phyloP scores from a whole-genome alignment of 2,329 filamentous ascomycete species.

The Albifimbria verrucaria region DNA sequence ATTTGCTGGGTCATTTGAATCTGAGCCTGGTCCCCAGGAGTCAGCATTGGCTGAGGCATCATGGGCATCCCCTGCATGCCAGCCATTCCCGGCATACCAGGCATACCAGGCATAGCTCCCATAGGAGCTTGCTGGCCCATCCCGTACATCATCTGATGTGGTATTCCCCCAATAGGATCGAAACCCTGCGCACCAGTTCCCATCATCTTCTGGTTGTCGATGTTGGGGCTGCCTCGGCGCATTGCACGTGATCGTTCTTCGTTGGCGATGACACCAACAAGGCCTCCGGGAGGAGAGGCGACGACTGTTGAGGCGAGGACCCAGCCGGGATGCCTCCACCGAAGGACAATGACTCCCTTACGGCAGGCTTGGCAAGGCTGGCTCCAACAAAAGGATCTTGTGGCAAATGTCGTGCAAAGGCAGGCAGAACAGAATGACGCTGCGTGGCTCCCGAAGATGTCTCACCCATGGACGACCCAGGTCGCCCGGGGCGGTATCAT shows the following conservation, averaged over 20 bases:
- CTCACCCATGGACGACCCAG: conserved; percentile 58
- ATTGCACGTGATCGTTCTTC: conserved; percentile 78
- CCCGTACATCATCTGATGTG: conserved; percentile 39
- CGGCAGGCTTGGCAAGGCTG: conserved; percentile 66
- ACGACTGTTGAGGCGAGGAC: conserved; percentile 25
- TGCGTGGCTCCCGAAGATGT: conserved; percentile 29
- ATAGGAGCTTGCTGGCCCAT: conserved; percentile 23
- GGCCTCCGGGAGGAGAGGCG: conserved; percentile 64
- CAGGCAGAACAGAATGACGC: conserved; percentile 57
- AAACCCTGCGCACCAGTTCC: conserved; percentile 34
- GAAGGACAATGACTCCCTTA: conserved; percentile 73
- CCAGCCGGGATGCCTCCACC: conserved; percentile 50
- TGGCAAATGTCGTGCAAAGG: conserved; percentile 78
- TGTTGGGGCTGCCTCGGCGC: conserved; percentile 73
- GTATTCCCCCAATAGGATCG: conserved; percentile 48
- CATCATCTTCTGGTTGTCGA: conserved; percentile 46
- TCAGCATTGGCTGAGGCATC: conserved; percentile 46
- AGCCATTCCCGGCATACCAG: conserved; percentile 18
- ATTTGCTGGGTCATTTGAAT: conserved; percentile 81
- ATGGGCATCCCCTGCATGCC: conserved; percentile 15
- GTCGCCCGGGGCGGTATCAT: conserved; percentile 43
- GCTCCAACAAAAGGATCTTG: conserved; percentile 83
- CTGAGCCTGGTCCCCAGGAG: conserved; percentile 68
- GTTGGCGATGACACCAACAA: conserved; percentile 83
- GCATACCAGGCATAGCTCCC: conserved; percentile 17